Conservation (phyloP, 202 grass and related monocot genomes). For the Carex sylvatica region DNA sequence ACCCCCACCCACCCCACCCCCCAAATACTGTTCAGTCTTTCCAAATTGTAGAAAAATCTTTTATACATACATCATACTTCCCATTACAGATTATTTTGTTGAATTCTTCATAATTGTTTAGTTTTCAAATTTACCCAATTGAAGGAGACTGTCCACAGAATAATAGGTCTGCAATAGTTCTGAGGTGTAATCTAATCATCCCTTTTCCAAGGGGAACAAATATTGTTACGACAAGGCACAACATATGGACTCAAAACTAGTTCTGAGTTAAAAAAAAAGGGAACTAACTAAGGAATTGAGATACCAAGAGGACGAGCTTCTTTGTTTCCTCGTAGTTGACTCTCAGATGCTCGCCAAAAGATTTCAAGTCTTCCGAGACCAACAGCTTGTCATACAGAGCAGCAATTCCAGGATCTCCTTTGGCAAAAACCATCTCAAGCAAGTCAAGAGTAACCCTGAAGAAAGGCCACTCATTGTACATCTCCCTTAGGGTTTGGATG, state of each 20-base stretch:
- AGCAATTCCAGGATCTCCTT: slow-evolving; percentile 78
- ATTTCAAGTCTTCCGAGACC: slow-evolving; percentile 49
- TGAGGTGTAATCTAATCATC: neutral
- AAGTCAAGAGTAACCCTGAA: slow-evolving; percentile 90
- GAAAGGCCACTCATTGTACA: slow-evolving; percentile 93
- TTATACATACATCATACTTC: neutral
- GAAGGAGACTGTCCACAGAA: neutral
- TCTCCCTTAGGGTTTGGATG: slow-evolving; percentile 48
- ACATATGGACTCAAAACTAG: neutral
- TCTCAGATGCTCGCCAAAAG: slow-evolving; percentile 66
- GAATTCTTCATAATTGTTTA: neutral
- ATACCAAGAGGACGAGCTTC: slow-evolving; percentile 63
- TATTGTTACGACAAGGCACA: neutral
- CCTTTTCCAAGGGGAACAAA: neutral
- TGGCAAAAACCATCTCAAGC: slow-evolving; percentile 94
- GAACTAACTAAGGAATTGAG: neutral
- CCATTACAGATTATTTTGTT: neutral
- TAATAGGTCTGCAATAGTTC: neutral
- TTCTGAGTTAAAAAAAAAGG: neutral
- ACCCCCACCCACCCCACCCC: too few relatives aligned
- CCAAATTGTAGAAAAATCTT: neutral
- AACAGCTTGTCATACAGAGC: slow-evolving; percentile 63
- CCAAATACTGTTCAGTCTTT: neutral
- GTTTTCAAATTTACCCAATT: neutral
- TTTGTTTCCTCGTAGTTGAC: slow-evolving; percentile 50